Evolutionary conservation across 2,329 filamentous ascomycete genomes (phyloP), one percentile per base, ranked within the genome.

Genomic region (Onygena corvina): DNA sequence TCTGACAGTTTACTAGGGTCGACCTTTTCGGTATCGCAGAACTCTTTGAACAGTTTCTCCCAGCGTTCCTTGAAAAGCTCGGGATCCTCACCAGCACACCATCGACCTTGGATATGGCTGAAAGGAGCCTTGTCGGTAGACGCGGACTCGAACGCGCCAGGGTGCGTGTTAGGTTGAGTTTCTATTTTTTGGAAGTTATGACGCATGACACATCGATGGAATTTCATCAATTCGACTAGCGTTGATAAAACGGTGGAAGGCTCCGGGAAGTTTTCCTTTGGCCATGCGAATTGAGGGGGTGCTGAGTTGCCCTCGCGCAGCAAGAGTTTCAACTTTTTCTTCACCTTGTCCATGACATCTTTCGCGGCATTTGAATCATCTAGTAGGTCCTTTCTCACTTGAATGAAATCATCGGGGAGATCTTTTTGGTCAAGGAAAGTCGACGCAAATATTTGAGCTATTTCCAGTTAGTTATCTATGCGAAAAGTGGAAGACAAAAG

Each of bases 281-380:
- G 92, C 92, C 92, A 98, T n/a, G 92, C 87, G 63, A 98, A 98
- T 61, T 98, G 88, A 14, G 90, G 81, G 7, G 92, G 92, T 1
- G 90, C 86, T 61, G 92, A 85, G 53, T 88, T 86, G n/a, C 90
- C 92, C 65, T 94, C 86, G 25, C 92, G 81, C 51, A 98, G 69
- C 16, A 98, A 75, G 1, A 86, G 83, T 70, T 98, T 98, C 23
- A 98, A 76, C 79, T 94, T 95, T 77, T 98, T 98, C 76, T 98
- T 98, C 50, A 98, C 92, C 68, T 94, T 95, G 69, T 98, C 93
- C 85, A 95, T 98, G 61, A 94, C 88, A 64, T 98, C 92, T 65
- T 98, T 98, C 51, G 92, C 92, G 3, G 92, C 92, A 65, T 98
- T 98, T 0, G 89, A 96, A 63, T 98, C 92, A 64, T 98, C 92